Conservation (phyloP, 73 alveolate species). For the Tetrahymena thermophila region DNA sequence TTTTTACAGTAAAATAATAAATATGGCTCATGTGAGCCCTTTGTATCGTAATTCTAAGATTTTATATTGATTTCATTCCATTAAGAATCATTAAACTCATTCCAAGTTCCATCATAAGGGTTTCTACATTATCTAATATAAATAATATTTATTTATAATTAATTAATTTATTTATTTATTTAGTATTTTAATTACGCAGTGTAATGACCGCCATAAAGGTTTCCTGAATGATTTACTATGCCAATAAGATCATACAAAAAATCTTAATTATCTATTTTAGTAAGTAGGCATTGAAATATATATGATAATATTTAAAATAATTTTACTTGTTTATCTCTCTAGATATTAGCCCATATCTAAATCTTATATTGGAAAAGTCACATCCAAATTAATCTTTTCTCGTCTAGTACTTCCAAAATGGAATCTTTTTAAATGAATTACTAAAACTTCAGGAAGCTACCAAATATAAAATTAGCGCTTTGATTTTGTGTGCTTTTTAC, state of each 20-base stretch:
- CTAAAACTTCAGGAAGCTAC: slow-evolving; percentile 65
- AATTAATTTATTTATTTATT: background rate
- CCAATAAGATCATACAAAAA: slow-evolving; percentile 16
- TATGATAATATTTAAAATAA: background rate
- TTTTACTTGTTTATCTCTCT: background rate
- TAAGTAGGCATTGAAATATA: background rate
- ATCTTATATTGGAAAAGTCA: slow-evolving; percentile 44
- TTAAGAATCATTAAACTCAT: slow-evolving; percentile 27
- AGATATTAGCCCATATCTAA: slow-evolving; percentile 16
- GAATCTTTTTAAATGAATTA: slow-evolving; percentile 66
- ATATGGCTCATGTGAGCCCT: slow-evolving; percentile 12
- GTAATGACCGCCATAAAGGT: slow-evolving; percentile 38
- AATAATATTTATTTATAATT: background rate
- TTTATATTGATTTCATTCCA: slow-evolving; percentile 8
- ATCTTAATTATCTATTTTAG: background rate
- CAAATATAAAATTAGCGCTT: slow-evolving; percentile 50
- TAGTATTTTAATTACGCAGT: slow-evolving; percentile 2
- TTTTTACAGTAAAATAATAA: slow-evolving; percentile 23
- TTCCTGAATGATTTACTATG: slow-evolving; percentile 37
- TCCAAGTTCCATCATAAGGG: slow-evolving; percentile 21
- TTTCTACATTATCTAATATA: slow-evolving; percentile 25
- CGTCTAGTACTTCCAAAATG: slow-evolving; percentile 54
- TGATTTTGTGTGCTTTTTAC: slow-evolving; percentile 51
- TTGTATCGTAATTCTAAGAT: background rate
- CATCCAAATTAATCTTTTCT: slow-evolving; percentile 54